Percentiles rank a stretch among this genome's conserved stretches.
Evolutionary conservation across 2,329 filamentous ascomycete species (phyloP).

Genomic region (Daldinia sp.): DNA sequence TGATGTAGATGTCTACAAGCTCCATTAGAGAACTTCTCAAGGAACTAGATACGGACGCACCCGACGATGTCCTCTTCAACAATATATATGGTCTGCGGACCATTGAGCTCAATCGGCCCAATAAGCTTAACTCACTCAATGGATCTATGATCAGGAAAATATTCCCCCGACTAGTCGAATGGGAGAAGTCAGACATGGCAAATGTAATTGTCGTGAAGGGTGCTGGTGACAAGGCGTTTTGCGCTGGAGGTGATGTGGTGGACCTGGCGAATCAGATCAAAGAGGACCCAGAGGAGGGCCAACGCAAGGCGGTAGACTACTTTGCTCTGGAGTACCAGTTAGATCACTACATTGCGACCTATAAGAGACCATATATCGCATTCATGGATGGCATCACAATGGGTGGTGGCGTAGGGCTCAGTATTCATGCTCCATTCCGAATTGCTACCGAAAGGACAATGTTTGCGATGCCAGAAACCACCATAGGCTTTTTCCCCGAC

Average conservation of each 20-base stretch:
- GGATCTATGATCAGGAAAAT: constrained; percentile 97
- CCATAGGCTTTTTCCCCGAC: constrained; percentile 98
- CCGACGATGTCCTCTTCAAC: constrained; percentile 93
- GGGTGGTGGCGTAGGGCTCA: constrained; percentile 95
- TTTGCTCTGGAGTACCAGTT: constrained; percentile 97
- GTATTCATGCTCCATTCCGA: constrained; percentile 93
- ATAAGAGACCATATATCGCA: constrained; percentile 90
- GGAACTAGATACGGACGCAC: constrained; percentile 75
- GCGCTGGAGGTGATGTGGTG: constrained; percentile 91
- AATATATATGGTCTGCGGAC: constrained; percentile 89
- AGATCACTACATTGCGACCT: constrained; percentile 94
- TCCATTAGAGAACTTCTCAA: constrained; percentile 55
- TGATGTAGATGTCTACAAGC: constrained; percentile 55
- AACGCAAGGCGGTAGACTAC: constrained; percentile 82
- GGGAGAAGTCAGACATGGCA: constrained; percentile 93
- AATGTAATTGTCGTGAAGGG: constrained; percentile 95
- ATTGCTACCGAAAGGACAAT: constrained; percentile 96
- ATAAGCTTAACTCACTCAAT: constrained; percentile 92
- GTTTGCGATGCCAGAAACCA: constrained; percentile 99
- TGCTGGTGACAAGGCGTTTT: constrained; percentile 85
- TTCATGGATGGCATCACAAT: constrained; percentile 99
- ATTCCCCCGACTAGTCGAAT: constrained; percentile 87
- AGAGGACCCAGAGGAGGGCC: constrained; percentile 74
- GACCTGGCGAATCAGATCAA: constrained; percentile 81
- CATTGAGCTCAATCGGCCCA: constrained; percentile 92